A percentile compares a stretch with the other conserved stretches of the same genome.
Conservation (phyloP, 2,329 filamentous ascomycete species). For the Akanthomyces lecanii region DNA sequence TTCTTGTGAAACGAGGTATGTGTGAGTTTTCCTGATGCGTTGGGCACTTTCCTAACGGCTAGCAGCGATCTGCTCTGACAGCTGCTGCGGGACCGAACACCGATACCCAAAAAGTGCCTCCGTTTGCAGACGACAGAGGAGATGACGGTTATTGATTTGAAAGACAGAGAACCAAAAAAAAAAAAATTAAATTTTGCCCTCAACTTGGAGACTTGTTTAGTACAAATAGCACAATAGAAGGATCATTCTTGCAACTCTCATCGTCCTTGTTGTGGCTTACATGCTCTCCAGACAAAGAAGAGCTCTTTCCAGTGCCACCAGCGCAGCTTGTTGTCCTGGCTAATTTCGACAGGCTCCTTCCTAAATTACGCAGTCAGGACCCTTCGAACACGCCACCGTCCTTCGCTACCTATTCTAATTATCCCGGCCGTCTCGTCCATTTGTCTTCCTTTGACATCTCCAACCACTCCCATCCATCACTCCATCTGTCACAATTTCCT, state of each 20-base stretch:
- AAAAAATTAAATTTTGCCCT: too few species aligned
- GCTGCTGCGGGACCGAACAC: constrained; percentile 7
- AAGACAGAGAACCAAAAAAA: background rate
- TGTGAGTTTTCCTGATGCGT: background rate
- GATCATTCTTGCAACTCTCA: background rate
- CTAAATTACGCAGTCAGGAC: background rate
- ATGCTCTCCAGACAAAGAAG: background rate
- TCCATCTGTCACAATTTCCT: constrained; percentile 12
- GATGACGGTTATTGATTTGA: background rate
- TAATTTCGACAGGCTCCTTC: background rate
- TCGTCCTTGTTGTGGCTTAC: background rate
- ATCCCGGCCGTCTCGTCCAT: background rate
- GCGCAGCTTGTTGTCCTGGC: background rate
- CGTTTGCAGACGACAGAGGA: background rate
- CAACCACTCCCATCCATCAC: constrained; percentile 9
- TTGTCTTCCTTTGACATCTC: constrained; percentile 10
- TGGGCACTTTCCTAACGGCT: background rate
- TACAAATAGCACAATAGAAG: background rate
- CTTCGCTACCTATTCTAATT: background rate
- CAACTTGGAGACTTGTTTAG: background rate
- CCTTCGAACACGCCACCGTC: background rate
- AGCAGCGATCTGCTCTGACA: background rate
- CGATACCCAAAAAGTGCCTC: background rate
- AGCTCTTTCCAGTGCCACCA: background rate
- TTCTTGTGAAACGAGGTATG: background rate